phyloP scores from a whole-genome alignment of 176 grass and related monocot genomes.

The Saccharum spontaneum region DNA sequence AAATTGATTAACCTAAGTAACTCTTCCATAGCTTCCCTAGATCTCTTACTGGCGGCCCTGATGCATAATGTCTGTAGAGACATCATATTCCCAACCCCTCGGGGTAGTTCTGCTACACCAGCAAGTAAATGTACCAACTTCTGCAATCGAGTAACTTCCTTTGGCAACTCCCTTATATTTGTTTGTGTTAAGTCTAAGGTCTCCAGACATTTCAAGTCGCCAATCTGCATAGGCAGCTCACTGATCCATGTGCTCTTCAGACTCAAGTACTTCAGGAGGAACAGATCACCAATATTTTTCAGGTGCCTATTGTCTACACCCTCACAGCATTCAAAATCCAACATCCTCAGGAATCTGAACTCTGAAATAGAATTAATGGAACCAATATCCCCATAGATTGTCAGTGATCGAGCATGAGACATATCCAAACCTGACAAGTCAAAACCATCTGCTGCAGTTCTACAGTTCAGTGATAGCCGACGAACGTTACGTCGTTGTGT shows the following conservation, averaged over 20 bases:
- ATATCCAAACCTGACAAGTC: neutral
- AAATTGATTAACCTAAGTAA: neutral
- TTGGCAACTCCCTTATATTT: neutral
- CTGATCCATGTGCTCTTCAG: neutral
- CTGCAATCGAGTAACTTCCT: neutral
- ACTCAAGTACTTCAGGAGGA: neutral
- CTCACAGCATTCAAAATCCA: neutral
- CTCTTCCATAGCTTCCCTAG: neutral
- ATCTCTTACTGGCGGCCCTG: neutral
- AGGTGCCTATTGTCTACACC: neutral
- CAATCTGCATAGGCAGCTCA: neutral
- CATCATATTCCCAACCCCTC: neutral
- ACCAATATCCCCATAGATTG: neutral
- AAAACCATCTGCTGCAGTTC: neutral
- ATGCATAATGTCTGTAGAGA: neutral
- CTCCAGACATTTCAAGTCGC: neutral
- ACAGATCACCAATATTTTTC: neutral
- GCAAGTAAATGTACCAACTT: neutral
- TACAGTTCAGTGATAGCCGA: neutral
- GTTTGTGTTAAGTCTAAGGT: neutral
- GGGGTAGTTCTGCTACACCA: neutral
- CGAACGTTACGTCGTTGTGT: neutral
- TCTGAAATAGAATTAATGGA: neutral
- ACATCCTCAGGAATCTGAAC: neutral
- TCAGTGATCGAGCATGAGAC: neutral